Base-by-base conservation (phyloP, 805 yeast genomes). In the Saccharomycopsis microspora region DNA sequence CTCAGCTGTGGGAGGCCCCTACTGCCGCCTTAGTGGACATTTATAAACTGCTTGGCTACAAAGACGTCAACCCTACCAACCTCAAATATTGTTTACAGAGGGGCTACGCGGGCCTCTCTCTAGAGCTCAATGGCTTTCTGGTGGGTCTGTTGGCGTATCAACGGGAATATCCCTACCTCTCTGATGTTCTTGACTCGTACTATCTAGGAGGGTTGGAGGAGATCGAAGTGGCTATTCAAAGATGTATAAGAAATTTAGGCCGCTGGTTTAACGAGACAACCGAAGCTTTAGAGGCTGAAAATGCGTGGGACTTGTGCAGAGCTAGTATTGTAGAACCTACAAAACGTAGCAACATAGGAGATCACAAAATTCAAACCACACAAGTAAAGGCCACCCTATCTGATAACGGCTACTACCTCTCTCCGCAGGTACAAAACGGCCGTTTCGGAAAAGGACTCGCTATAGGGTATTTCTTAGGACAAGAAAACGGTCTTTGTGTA, bases 1-100 rank as follows among this genome's bases (percentile, higher is more conserved):
- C 55, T 7, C 55, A 58, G 3, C 49, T 59, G 10, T 71, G 80
- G 78, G 56, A 55, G 3, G 58, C 65, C 43, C 81, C 84, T 0
- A 52, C 53, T 1, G 59, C 61, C 2, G 78, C 73, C 43, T 54
- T 81, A 3, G 44, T 66, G 4, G 61, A 61, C n/a, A 63, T 79
- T 4, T 64, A 71, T 45, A 39, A 51, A 3, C 42, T 56, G 3
- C 45, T 67, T 41, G 79, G 80, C 3, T 60, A 66, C 49, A 43
- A 46, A 1, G 58, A 28, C 9, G 48, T 74, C 3, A 46, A 61
- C 3, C 57, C 55, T 5, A 31, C 61, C 2, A 66, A 69, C 43
- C 51, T 78, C 7, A 58, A 60, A 10, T 61, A 70, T 47, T 81
- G 88, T 59, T 69, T 79, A 67, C 48, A 65, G 7, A 61, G 82